Percentiles rank a stretch among this genome's conserved stretches.
Evolutionary conservation across 306 rosid genomes (phyloP).

Genomic region (Dalbergia cultrata): DNA sequence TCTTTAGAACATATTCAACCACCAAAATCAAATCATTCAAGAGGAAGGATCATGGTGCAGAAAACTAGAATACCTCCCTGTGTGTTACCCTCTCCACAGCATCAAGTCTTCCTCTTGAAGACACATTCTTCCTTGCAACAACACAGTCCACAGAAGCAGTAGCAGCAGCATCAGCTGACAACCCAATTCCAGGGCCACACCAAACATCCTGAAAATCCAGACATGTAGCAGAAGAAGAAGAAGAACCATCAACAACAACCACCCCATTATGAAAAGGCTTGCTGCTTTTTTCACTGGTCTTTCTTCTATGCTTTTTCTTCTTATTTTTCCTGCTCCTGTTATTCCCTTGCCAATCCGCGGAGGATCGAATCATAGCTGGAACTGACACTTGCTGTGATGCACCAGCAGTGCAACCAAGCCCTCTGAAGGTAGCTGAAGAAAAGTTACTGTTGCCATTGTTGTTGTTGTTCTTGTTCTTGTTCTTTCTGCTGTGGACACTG

Average conservation of each 20-base stretch:
- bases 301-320: slow-evolving; percentile 64
- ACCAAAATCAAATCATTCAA: slow-evolving; percentile 17
- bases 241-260: slow-evolving; percentile 53
- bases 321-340: slow-evolving; percentile 43
- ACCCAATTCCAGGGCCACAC: slow-evolving; percentile 98
- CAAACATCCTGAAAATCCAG: slow-evolving; percentile 90
- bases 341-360: slow-evolving; percentile 85
- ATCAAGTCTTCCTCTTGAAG: slow-evolving; percentile 83
- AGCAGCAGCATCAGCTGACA: slow-evolving; percentile 70
- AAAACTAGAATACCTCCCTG: slow-evolving; percentile 62
- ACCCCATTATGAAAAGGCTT: slow-evolving; percentile 46
- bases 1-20: slow-evolving; percentile 25
- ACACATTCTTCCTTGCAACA: slow-evolving; percentile 72
- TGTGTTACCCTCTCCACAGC: slow-evolving; percentile 62
- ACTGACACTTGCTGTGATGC: slow-evolving; percentile 88
- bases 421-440: slow-evolving; percentile 70
- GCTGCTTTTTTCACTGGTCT: slow-evolving; percentile 37
- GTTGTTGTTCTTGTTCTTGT: slow-evolving; percentile 43
- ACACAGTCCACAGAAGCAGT: slow-evolving; percentile 82
- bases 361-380: slow-evolving; percentile 78
- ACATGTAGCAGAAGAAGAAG: slow-evolving; percentile 49
- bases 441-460: slow-evolving; percentile 57
- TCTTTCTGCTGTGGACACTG: slow-evolving; percentile 38
- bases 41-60: not conserved
- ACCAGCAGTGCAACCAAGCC: slow-evolving; percentile 84